These are phyloP conservation scores for Coniochaeta hoffmannii DNA, from an alignment of 2,329 filamentous ascomycete species.

Conservation along the genomic window DNA sequence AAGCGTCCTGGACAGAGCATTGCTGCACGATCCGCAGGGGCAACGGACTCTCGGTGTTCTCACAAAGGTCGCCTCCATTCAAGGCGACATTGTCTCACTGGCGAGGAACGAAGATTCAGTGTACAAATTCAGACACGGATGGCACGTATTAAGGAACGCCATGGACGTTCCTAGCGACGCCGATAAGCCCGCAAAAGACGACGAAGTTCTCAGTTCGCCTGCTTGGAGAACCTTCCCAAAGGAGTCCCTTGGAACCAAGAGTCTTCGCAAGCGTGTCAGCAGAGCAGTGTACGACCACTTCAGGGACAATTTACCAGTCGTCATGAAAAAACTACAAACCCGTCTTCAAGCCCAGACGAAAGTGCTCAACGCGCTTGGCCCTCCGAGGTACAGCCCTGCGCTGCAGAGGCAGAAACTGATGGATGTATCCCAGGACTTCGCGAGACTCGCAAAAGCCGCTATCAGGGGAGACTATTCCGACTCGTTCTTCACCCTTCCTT, in stretches of 20 bases:
- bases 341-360: neutral
- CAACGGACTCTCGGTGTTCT: conserved; percentile 46
- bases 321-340: neutral
- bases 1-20: conserved; percentile 42
- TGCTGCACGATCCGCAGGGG: conserved; percentile 20
- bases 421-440: too few species aligned
- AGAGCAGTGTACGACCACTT: neutral
- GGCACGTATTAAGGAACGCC: neutral
- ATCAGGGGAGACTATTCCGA: neutral
- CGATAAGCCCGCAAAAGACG: neutral
- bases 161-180: neutral
- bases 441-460: neutral
- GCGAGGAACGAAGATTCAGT: neutral
- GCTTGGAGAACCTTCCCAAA: neutral
- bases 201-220: neutral
- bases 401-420: too few species aligned
- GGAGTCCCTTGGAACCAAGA: neutral
- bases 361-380: neutral
- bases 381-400: neutral
- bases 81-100: neutral
- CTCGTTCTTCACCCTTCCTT: neutral
- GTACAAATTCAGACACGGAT: neutral
- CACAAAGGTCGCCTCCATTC: conserved; percentile 35
- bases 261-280: neutral
- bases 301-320: neutral